Conservation (phyloP, 2,329 filamentous ascomycete genomes). For the Epichloe festucae region DNA sequence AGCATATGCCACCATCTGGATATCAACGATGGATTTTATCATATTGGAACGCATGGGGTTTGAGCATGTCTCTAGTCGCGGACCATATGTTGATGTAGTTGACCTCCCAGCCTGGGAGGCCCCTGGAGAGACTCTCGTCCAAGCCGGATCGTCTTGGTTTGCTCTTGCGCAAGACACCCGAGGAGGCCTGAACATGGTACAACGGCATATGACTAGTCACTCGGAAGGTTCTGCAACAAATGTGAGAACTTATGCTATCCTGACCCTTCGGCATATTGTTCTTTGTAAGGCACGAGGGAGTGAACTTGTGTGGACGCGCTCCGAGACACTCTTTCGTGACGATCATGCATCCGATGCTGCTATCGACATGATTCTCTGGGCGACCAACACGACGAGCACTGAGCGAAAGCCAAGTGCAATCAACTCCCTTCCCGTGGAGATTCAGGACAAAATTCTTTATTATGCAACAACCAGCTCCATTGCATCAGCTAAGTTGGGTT, state of each 20-base stretch:
- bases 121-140: conserved; percentile 4
- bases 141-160: conserved; percentile 10
- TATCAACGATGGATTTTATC: conserved; percentile 8
- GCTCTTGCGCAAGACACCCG: conserved; percentile 3
- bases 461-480: conserved; percentile 4
- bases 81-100: conserved; percentile 7
- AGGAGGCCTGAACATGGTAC: conserved; percentile 9
- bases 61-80: conserved; percentile 6
- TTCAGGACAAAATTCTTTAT: conserved; percentile 9
- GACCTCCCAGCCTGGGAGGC: conserved; percentile 10
- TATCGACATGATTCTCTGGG: conserved; percentile 11
- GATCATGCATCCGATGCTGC: conserved; percentile 4
- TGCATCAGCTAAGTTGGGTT: conserved; percentile 6
- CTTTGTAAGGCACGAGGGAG: conserved; percentile 5
- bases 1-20: conserved; percentile 9
- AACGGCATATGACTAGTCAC: conserved; percentile 5
- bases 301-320: conserved; percentile 4
- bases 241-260: conserved; percentile 7
- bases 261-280: conserved; percentile 7
- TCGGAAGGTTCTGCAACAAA: not conserved
- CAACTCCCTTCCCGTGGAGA: conserved; percentile 9
- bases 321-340: conserved; percentile 6
- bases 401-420: conserved; percentile 4
- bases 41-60: conserved; percentile 6
- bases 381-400: not conserved